Base-by-base conservation (phyloP, 495 filamentous ascomycete species). In the Neurospora sp. region DNA sequence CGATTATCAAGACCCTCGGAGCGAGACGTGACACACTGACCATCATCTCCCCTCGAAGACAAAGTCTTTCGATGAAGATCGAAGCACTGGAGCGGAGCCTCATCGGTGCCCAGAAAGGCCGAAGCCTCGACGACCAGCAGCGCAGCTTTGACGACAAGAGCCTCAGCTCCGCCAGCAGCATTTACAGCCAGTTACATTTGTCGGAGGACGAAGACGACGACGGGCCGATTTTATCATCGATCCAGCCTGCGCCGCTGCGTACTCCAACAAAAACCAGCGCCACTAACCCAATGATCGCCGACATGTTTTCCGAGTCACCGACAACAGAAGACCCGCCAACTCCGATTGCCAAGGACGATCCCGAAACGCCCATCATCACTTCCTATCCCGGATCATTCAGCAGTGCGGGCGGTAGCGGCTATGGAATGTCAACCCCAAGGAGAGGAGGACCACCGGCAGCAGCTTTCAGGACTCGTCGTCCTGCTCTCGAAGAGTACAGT, bases 11-110 rank as follows among this genome's bases (percentile, higher is more conserved):
- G 31, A 82, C 80, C 40, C 81, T 86, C 16, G 59, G 70, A 31
- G 84, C 83, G 8, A 82, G 79, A 73, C 81, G 84, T 38, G 83
- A 86, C 45, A 85, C 84, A 1, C 48, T 83, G 22, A 78, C 80
- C 4, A 73, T 81, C 5, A 76, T 73, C 69, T 72, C 76, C 0
- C 76, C 79, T 9, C 75, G 79, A 16, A 76, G 81, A 27, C 78
- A 79, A 12, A 86, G 84, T 68, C 69, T 85, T 69, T 81, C 82
- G 14, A 84, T 83, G 81, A 81, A 77, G 71, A 81, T 84, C n/a
- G 84, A 86, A 70, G 80, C 83, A 69, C 70, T 82, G 3, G 83
- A 80, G 69, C 78, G 78, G 70, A 75, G 74, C 3, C 75, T 80
- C 6, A 38, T 80, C 42, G 70, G 45, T 10, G 76, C 76, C 35